Base-by-base conservation (phyloP, 495 filamentous ascomycete genomes). In the Diplogelasinospora grovesii region DNA sequence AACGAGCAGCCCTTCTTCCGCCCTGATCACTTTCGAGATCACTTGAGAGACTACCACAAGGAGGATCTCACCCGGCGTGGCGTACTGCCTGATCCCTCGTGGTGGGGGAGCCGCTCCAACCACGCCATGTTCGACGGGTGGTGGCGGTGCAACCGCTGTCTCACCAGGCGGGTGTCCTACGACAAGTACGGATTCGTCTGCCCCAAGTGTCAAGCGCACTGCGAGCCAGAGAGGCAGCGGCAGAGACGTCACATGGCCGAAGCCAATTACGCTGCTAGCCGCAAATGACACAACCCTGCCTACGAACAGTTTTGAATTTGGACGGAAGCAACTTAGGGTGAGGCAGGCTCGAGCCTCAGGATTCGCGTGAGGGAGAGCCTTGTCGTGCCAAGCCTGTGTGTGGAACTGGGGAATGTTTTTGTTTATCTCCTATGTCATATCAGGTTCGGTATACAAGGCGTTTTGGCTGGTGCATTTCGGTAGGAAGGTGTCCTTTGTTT, bases 131-230 rank as follows among this genome's bases (percentile, higher is more conserved):
- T 39, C 8, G n/a, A n/a, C 11, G 53, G 54, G 5, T 68, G 70
- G 64, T 75, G 69, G 69, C 57, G 72, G 6, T 75, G 72, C 42
- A 51, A 57, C 14, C 57, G 53, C 15, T 74, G 70, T 47, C 51
- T 75, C 7, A 22, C 38, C 15, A 25, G 26, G 18, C 61, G 63
- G 15, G 63, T 73, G 13, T 14, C 42, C 10, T 47, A 62, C 27
- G 49, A 39, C 7, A 45, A 33, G 29, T 23, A 60, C 13, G 64
- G 61, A 8, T 75, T 54, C 46, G 42, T 54, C 3, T 75, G 71
- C 44, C 31, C 52, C 5, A 39, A 42, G 5, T 75, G 72, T 52
- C 64, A 59, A 11, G 55, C 27, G 8, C 28, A 38, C 15, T 73
- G 69, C 47, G 65, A 69, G 43, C 18, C 28, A 2, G 64, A 65